Evolutionary conservation across 164 flowering plant genomes (phyloP), one percentile per base, ranked within the genome.

Genomic region (Protea cynaroides): DNA sequence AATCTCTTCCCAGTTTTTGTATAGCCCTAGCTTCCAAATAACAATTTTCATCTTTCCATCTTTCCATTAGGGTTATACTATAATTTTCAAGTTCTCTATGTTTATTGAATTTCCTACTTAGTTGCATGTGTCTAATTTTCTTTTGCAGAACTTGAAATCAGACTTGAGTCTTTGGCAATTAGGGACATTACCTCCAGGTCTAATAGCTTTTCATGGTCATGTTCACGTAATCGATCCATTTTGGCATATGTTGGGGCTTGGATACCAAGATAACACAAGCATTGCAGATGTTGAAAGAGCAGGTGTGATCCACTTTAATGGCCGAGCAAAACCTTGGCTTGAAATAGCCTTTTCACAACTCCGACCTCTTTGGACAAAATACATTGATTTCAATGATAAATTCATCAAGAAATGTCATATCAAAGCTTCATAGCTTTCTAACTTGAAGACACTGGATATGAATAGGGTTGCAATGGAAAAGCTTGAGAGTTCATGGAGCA

Each of bases 221-320:
- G 92, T 92, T 25, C 89, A 86, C 25, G 50, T 67, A 1, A 90
- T 95, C n/a, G 88, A 86, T 75, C 91, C 97, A 1, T 89, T 84
- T 64, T 95, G 99, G 99, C 99, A 92, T 74, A 92, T 88, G 97
- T 70, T 95, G 67, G 97, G 99, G 5, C 82, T 95, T 4, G 99
- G 97, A 0, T 95, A 95, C 76, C 99, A 95, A 58, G 93, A 88
- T 0, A 89, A 86, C 54, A 95, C 97, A 12, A 89, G 79, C 25
- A 61, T 83, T 18, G 79, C 69, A 1, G 93, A 83, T 57, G 99
- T 89, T 52, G 65, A 83, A 71, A 84, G 44, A 25, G 96, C 97
- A 8, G 99, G 87, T 6, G 99, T 95, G 13, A 71, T 95, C 68
- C 99, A 95, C 75, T 95, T 88, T 73, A 93, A 93, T 75, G 98